Base-by-base conservation (phyloP, 2,329 filamentous ascomycete genomes). In the Aspergillus sp. region DNA sequence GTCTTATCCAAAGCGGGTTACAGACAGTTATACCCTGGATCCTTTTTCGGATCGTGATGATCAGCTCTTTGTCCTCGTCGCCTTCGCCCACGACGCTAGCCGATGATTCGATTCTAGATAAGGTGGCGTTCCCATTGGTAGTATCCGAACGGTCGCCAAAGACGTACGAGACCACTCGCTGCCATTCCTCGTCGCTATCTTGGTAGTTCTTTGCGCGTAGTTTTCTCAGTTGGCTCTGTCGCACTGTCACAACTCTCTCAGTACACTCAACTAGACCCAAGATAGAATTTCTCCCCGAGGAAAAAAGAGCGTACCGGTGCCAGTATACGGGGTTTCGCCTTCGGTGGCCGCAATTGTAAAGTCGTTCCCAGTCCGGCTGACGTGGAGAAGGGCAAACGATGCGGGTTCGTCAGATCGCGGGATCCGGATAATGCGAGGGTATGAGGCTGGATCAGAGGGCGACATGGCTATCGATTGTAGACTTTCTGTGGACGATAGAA, bases 331-430 rank as follows among this genome's bases (percentile, higher is more conserved):
- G 50, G 70, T 71, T 56, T 83, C 78, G 44, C 80, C 80, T 64
- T 87, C 83, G 21, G 82, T 85, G 20, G 79, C 83, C 10, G 79
- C 71, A 23, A 87, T 71, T 49, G 76, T 76, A 34, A 85, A 64
- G 60, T 85, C 81, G 9, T 65, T 58, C n/a, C 68, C 65, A 11
- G 63, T 56, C 17, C 56, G 70, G 45, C 70, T 66, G 52, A 83
- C 75, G 58, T 81, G 74, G 29, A 85, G 63, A 14, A 86, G 71
- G 19, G 85, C 71, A 59, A 69, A 74, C 11, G 65, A 63, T 17
- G 63, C 62, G 14, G 61, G 59, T 17, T 70, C 63, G 52, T 76
- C 75, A 40, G 76, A 78, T 45, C 80, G 75, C 42, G 73, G 70
- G 57, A 85, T 68, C 36, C 78, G 77, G 31, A 84, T 60, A 49